These are phyloP conservation scores for Paraphaeosphaeria minitans DNA, from an alignment of 2,329 filamentous ascomycete genomes.

Conservation along the genomic window DNA sequence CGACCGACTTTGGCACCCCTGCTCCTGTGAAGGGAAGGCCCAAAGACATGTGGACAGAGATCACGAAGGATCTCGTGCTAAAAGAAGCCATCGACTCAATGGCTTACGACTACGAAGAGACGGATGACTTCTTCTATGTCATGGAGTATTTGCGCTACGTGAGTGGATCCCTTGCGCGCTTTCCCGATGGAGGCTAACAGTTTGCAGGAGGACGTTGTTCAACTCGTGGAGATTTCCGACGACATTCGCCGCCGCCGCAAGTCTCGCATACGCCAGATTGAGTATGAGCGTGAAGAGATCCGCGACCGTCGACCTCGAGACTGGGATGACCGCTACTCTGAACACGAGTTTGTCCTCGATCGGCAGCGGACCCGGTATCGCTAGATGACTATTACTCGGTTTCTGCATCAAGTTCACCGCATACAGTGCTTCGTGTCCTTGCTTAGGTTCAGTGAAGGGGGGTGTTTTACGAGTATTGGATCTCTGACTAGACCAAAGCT, in stretches of 20 bases:
- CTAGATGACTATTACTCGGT: constrained; percentile 22
- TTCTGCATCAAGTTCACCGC: not conserved
- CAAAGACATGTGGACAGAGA: constrained; percentile 85
- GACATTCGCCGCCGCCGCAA: constrained; percentile 73
- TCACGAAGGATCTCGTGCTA: constrained; percentile 88
- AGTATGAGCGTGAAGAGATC: constrained; percentile 63
- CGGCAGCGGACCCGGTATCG: constrained; percentile 45
- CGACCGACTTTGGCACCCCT: constrained; percentile 51
- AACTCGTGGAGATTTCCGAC: constrained; percentile 81
- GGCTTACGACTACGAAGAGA: constrained; percentile 91
- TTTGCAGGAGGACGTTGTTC: constrained; percentile 79
- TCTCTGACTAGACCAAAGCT: not conserved
- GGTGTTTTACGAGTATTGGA: not conserved
- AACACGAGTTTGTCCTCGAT: constrained; percentile 72
- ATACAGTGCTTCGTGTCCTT: not conserved
- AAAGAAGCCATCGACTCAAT: constrained; percentile 83
- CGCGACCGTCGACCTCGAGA: constrained; percentile 53
- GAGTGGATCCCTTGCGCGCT: constrained; percentile 51
- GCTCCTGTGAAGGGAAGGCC: constrained; percentile 42
- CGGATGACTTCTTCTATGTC: constrained; percentile 86
- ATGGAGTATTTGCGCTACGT: constrained; percentile 90
- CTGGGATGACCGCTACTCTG: constrained; percentile 69
- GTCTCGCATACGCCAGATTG: constrained; percentile 64
- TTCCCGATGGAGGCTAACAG: constrained; percentile 17
- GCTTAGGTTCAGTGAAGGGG: not conserved